These are phyloP conservation scores for Peterozyma toletana DNA, from an alignment of 805 yeast genomes.

Conservation along the genomic window DNA sequence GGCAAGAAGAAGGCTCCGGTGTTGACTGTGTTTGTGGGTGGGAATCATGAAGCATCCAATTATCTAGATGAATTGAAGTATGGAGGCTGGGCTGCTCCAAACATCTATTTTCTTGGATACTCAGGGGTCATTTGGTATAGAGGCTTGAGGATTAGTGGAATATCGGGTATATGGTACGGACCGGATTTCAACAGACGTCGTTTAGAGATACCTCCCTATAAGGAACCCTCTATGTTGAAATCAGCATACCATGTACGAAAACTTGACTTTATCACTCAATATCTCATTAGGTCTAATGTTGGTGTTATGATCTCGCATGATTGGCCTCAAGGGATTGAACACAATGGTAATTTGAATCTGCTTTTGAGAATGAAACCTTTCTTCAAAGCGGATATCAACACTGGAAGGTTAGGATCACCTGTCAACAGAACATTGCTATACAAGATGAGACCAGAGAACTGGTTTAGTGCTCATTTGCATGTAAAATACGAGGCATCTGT, in stretches of 20 bases:
- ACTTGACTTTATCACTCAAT: constrained; percentile 51
- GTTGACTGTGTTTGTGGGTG: constrained; percentile 81
- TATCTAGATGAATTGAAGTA: constrained; percentile 62
- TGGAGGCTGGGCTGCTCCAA: constrained; percentile 94
- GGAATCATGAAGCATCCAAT: constrained; percentile 89
- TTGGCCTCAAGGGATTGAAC: constrained; percentile 83
- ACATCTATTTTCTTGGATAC: constrained; percentile 78
- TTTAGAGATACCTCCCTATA: constrained; percentile 42
- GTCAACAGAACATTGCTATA: constrained; percentile 48
- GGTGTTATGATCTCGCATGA: constrained; percentile 78
- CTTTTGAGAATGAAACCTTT: constrained; percentile 58
- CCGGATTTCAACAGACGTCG: constrained; percentile 36
- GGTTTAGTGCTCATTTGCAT: constrained; percentile 92
- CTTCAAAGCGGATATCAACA: constrained; percentile 56
- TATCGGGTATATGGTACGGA: constrained; percentile 75
- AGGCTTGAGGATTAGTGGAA: constrained; percentile 73
- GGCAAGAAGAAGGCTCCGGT: constrained; percentile 63
- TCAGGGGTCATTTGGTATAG: constrained; percentile 66
- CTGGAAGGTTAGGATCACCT: constrained; percentile 66
- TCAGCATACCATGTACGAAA: constrained; percentile 73
- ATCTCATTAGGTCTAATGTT: constrained; percentile 25
- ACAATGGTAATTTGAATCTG: constrained; percentile 47
- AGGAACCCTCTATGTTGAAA: constrained; percentile 31
- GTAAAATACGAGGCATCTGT: constrained; percentile 59
- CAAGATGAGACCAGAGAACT: constrained; percentile 52